Percentiles rank a stretch among this genome's conserved stretches.
Conservation (phyloP, 2,329 filamentous ascomycete genomes). For the Alternaria novae-zelandiae region DNA sequence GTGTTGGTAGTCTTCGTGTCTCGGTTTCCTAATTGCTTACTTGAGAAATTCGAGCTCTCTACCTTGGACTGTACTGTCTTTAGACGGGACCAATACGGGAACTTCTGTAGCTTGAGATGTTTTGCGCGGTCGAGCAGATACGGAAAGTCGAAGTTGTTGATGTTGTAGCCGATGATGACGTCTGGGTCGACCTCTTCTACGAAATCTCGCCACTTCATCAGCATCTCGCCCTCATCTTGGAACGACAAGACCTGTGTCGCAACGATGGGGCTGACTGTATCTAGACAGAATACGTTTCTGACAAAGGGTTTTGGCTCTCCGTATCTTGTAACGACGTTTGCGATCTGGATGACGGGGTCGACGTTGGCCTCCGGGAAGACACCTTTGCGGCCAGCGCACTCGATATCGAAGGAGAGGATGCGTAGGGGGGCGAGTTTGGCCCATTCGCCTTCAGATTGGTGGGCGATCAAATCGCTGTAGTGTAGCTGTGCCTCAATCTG, state of each 20-base stretch:
- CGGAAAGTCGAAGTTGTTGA: conserved; percentile 97
- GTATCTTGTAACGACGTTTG: conserved; percentile 91
- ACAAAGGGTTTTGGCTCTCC: conserved; percentile 96
- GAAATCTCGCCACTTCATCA: conserved; percentile 91
- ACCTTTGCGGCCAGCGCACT: conserved; percentile 96
- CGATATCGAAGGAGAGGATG: conserved; percentile 96
- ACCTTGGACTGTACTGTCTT: conserved; percentile 72
- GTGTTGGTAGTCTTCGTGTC: conserved; percentile 95
- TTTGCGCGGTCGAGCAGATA: conserved; percentile 89
- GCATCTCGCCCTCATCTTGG: conserved; percentile 81
- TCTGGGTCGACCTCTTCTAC: conserved; percentile 90
- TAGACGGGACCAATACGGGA: conserved; percentile 87
- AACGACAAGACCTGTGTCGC: conserved; percentile 92
- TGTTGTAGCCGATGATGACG: conserved; percentile 99
- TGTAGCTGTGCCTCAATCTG: conserved; percentile 91
- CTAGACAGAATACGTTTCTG: conserved; percentile 93
- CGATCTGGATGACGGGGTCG: conserved; percentile 97
- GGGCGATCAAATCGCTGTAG: conserved; percentile 83
- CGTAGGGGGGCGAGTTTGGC: conserved; percentile 96
- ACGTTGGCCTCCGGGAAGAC: conserved; percentile 92
- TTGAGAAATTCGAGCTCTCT: conserved; percentile 86
- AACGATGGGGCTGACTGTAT: conserved; percentile 90
- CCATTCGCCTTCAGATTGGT: conserved; percentile 91
- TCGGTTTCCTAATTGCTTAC: conserved; percentile 97
- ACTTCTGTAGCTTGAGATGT: conserved; percentile 78